Conservation (phyloP, 2,329 filamentous ascomycete species). For the Scorias spongiosa region DNA sequence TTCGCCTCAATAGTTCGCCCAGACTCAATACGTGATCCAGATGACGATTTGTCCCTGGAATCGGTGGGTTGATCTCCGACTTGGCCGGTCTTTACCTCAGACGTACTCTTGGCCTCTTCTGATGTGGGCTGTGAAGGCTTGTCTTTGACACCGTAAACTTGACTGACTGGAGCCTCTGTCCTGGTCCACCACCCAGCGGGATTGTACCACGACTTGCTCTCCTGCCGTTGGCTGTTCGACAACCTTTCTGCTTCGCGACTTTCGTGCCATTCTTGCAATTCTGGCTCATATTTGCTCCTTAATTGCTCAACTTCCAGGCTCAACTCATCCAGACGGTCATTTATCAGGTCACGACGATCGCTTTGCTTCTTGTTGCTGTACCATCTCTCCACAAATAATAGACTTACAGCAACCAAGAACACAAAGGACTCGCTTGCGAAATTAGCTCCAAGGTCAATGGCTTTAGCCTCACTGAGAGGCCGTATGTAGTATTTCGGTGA, state of each 20-base stretch:
- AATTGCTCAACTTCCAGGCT: slow-evolving; percentile 32
- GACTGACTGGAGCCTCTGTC: slow-evolving; percentile 4
- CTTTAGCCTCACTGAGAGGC: slow-evolving; percentile 50
- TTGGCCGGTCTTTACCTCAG: not conserved
- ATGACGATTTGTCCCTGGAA: not conserved
- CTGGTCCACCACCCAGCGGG: slow-evolving; percentile 13
- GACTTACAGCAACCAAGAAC: slow-evolving; percentile 45
- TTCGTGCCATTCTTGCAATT: slow-evolving; percentile 21
- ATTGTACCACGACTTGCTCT: slow-evolving; percentile 12
- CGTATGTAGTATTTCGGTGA: slow-evolving; percentile 40
- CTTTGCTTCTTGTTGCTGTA: slow-evolving; percentile 46
- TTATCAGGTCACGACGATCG: slow-evolving; percentile 43
- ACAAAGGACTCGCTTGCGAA: slow-evolving; percentile 55
- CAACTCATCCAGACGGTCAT: slow-evolving; percentile 42
- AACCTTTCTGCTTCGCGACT: slow-evolving; percentile 14
- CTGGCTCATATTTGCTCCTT: slow-evolving; percentile 16
- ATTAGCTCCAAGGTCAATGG: slow-evolving; percentile 53
- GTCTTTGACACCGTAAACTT: slow-evolving; percentile 1
- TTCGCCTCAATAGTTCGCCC: too few species aligned
- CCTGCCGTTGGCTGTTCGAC: slow-evolving; percentile 8
- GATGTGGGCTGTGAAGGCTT: not conserved
- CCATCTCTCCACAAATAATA: slow-evolving; percentile 49
- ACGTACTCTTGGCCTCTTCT: not conserved
- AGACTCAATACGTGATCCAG: too few species aligned
- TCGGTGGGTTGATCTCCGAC: not conserved